Conservation (phyloP, 129 eudicot genomes). For the Ambrosia trifida region DNA sequence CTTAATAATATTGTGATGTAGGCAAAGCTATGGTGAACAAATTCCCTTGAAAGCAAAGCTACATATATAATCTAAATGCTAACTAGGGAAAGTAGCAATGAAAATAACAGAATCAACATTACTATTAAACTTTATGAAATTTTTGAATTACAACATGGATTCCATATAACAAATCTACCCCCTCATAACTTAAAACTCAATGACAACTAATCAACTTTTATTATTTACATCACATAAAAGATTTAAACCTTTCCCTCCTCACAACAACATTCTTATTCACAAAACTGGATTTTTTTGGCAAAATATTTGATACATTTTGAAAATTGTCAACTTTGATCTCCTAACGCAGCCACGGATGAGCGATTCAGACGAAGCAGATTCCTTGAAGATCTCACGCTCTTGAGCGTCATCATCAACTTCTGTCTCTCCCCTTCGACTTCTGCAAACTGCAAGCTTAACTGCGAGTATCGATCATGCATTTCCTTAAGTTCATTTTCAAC, state of each 20-base stretch:
- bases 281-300: slow-evolving; percentile 20
- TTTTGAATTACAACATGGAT: slow-evolving; percentile 29
- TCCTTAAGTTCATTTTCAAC: slow-evolving; percentile 74
- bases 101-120: slow-evolving; percentile 22
- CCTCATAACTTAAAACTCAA: slow-evolving; percentile 33
- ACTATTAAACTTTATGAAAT: slow-evolving; percentile 24
- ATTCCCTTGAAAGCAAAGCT: too few relatives aligned
- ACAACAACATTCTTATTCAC: slow-evolving; percentile 35
- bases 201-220: slow-evolving; percentile 19
- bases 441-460: slow-evolving; percentile 88
- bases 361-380: slow-evolving; percentile 45
- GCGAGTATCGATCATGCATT: slow-evolving; percentile 96
- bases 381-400: slow-evolving; percentile 62
- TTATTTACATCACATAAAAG: slow-evolving; percentile 38
- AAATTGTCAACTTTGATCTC: slow-evolving; percentile 26
- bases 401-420: slow-evolving; percentile 81
- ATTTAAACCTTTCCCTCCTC: slow-evolving; percentile 17
- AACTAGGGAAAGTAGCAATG: background rate
- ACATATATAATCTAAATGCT: background rate
- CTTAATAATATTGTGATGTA: too few relatives aligned
- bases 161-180: slow-evolving; percentile 13
- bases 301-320: background rate
- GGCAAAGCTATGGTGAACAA: too few relatives aligned
- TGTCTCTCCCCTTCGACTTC: slow-evolving; percentile 99
- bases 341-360: slow-evolving; percentile 41